Percentiles rank a stretch among this genome's conserved stretches.
Conservation (phyloP, 169 alveolate genomes). For the Plasmodium gonderi region DNA sequence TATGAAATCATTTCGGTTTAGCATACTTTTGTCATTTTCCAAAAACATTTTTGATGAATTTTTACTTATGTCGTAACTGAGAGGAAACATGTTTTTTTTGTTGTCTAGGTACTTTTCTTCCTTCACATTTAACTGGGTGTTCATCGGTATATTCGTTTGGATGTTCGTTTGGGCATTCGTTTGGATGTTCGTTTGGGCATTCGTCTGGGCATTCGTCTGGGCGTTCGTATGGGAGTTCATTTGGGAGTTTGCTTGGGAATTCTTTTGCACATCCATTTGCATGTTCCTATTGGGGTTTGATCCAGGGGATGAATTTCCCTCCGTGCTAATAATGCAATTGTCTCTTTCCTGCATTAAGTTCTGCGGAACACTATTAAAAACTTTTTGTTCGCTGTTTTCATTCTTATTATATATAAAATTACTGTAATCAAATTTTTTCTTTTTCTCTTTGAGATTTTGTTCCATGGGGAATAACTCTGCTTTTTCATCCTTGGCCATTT, state of each 20-base stretch:
- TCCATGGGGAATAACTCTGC: not conserved
- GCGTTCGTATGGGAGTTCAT: not conserved
- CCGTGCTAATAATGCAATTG: not conserved
- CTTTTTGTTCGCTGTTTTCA: slow-evolving; percentile 8
- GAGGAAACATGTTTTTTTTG: not conserved
- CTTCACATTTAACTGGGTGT: not conserved
- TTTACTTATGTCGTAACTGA: slow-evolving; percentile 13
- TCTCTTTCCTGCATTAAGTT: not conserved
- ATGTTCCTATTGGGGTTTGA: not conserved
- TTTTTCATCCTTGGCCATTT: not conserved
- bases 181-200: not conserved
- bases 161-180: not conserved
- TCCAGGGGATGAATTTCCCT: not conserved
- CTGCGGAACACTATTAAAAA: not conserved
- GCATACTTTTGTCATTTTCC: slow-evolving; percentile 4
- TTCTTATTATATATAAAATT: not conserved
- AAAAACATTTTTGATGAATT: slow-evolving; percentile 18
- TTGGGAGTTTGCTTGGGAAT: not conserved
- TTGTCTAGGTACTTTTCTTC: not conserved
- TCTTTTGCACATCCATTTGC: not conserved
- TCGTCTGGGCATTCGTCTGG: not conserved
- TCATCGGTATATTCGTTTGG: no score
- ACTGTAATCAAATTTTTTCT: slow-evolving; percentile 7
- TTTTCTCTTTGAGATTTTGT: slow-evolving; percentile 7
- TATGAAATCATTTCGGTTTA: not conserved